Conservation (phyloP, 2,329 filamentous ascomycete genomes). For the Beauveria sp. region DNA sequence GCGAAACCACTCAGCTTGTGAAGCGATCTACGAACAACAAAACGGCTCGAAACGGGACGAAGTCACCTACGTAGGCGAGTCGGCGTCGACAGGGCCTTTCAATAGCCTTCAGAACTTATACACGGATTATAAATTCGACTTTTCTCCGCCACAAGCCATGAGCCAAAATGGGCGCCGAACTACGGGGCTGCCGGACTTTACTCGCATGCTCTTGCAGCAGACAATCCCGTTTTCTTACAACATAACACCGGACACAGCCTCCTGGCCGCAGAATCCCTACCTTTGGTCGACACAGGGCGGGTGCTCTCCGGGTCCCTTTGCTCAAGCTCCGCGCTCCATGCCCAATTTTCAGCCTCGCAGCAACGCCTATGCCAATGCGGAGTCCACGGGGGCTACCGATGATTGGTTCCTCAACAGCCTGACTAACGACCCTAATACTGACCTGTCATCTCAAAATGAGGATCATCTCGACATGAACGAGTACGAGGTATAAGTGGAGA, state of each 20-base stretch:
- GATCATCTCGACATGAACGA: too few species aligned
- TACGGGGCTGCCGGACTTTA: neutral
- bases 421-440: neutral
- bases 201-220: neutral
- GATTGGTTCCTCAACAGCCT: neutral
- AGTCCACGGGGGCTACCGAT: neutral
- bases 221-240: neutral
- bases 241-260: too few species aligned
- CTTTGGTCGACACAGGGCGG: neutral
- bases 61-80: neutral
- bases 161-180: neutral
- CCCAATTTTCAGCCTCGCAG: neutral
- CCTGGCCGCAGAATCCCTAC: neutral
- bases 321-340: neutral
- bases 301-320: neutral
- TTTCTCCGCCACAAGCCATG: neutral
- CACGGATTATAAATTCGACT: neutral
- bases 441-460: neutral
- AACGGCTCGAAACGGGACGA: neutral
- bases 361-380: neutral
- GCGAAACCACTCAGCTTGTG: too few species aligned
- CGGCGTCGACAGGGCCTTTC: neutral
- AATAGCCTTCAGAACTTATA: neutral
- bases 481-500: too few species aligned
- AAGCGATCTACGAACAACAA: neutral